A percentile compares a stretch with the other conserved stretches of the same genome.
These are phyloP conservation scores for Exsudoporus frostii DNA, from an alignment of 768 basidiomycete genomes.

Conservation along the genomic window DNA sequence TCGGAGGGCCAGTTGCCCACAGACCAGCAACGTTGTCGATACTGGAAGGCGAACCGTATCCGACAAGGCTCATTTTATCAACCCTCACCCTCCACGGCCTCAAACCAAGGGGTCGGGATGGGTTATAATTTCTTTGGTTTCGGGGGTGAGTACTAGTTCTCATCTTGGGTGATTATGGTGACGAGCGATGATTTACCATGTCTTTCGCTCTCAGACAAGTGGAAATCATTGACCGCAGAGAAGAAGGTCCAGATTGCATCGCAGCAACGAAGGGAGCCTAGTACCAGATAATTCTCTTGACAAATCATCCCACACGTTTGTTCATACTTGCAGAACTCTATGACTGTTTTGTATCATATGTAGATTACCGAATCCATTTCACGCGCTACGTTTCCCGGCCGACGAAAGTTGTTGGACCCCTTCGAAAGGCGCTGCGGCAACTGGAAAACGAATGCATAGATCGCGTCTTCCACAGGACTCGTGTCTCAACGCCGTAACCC, in stretches of 20 bases:
- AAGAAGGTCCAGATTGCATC: slow-evolving; percentile 20
- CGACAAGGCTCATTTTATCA: slow-evolving; percentile 31
- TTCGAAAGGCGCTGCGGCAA: neutral
- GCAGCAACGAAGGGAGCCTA: slow-evolving; percentile 3
- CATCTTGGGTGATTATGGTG: neutral
- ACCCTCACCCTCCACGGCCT: slow-evolving; percentile 12
- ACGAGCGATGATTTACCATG: neutral
- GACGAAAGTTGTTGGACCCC: neutral
- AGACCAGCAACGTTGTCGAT: slow-evolving; percentile 28
- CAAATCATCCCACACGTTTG: neutral
- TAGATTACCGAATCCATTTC: neutral
- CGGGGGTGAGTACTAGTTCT: slow-evolving; percentile 17
- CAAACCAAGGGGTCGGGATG: slow-evolving; percentile 10
- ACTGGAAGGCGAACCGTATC: slow-evolving; percentile 30
- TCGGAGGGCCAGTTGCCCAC: slow-evolving; percentile 22
- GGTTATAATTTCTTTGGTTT: slow-evolving; percentile 20
- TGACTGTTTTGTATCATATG: slow-evolving; percentile 1
- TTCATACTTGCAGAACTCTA: neutral
- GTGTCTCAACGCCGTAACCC: neutral
- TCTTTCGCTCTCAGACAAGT: slow-evolving; percentile 17
- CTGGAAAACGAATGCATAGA: neutral
- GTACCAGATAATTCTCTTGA: slow-evolving; percentile 1
- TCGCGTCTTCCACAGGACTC: neutral
- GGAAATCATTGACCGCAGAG: slow-evolving; percentile 19
- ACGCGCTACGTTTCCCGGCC: neutral